Conservation (phyloP, 164 flowering plant genomes). For the Vitis riparia region DNA sequence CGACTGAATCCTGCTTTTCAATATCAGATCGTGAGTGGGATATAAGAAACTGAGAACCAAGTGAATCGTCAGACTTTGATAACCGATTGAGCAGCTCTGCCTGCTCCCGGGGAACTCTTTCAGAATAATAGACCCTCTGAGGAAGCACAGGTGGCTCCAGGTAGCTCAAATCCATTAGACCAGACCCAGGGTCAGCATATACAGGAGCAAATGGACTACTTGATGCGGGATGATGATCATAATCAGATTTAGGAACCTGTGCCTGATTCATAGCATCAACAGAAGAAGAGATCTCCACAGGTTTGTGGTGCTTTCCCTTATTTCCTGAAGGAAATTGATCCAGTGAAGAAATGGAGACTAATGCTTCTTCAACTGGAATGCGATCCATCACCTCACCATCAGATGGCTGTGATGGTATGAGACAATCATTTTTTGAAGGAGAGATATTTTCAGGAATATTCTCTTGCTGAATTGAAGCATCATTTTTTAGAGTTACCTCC, state of each 20-base stretch:
- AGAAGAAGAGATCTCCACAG: slow-evolving; percentile 8
- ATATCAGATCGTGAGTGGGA: slow-evolving; percentile 29
- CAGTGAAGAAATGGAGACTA: slow-evolving; percentile 5
- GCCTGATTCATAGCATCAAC: slow-evolving; percentile 7
- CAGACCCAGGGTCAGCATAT: slow-evolving; percentile 24
- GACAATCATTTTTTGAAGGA: slow-evolving; percentile 7
- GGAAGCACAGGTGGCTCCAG: slow-evolving; percentile 26
- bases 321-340: slow-evolving; percentile 13
- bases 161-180: slow-evolving; percentile 24
- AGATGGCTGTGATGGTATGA: slow-evolving; percentile 11
- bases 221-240: slow-evolving; percentile 16
- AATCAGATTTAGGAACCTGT: slow-evolving; percentile 15
- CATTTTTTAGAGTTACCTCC: slow-evolving; percentile 19
- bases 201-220: slow-evolving; percentile 17
- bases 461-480: slow-evolving; percentile 19
- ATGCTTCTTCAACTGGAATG: slow-evolving; percentile 18
- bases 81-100: slow-evolving; percentile 30
- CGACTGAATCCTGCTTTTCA: slow-evolving; percentile 8
- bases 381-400: slow-evolving; percentile 14
- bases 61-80: slow-evolving; percentile 49
- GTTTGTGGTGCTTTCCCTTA: slow-evolving; percentile 19
- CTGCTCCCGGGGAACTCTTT: slow-evolving; percentile 42
- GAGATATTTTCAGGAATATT: slow-evolving; percentile 14
- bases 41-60: slow-evolving; percentile 39
- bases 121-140: slow-evolving; percentile 41